Percentiles rank a stretch among this genome's conserved stretches.
Evolutionary conservation across 805 yeast species (phyloP).

Genomic region (Starmerella tilneyi): DNA sequence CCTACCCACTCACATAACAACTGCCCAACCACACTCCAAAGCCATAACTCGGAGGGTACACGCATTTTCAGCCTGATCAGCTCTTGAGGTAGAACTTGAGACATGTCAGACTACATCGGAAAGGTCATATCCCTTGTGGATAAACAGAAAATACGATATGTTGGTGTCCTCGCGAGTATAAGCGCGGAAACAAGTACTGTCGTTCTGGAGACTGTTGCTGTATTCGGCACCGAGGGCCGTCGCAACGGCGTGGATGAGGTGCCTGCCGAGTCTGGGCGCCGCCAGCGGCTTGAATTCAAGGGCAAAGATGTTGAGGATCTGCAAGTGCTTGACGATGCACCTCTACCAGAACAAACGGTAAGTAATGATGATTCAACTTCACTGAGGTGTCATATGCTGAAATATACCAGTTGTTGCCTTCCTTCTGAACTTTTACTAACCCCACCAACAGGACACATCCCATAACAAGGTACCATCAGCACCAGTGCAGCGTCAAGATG

Average conservation of each 20-base stretch:
- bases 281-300: conserved; percentile 52
- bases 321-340: conserved; percentile 53
- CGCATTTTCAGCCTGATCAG: too few species aligned
- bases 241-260: conserved; percentile 57
- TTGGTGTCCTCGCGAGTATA: conserved; percentile 77
- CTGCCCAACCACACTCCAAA: too few species aligned
- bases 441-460: conserved; percentile 1
- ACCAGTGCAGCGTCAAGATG: conserved; percentile 12
- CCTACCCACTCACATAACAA: too few species aligned
- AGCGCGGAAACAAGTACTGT: conserved; percentile 88
- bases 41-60: too few species aligned
- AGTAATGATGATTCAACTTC: conserved; percentile 26
- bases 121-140: conserved; percentile 75
- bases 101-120: conserved; percentile 88
- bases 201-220: conserved; percentile 64
- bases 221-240: conserved; percentile 89
- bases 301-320: conserved; percentile 90
- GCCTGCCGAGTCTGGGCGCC: conserved; percentile 35
- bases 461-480: conserved; percentile 1
- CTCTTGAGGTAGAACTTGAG: background rate
- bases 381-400: conserved; percentile 27
- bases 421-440: conserved; percentile 35
- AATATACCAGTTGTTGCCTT: conserved; percentile 35
- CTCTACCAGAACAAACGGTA: conserved; percentile 17
- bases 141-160: conserved; percentile 71